These are phyloP conservation scores for Acmispon strigosus DNA, from an alignment of 306 rosid genomes.

Conservation along the genomic window DNA sequence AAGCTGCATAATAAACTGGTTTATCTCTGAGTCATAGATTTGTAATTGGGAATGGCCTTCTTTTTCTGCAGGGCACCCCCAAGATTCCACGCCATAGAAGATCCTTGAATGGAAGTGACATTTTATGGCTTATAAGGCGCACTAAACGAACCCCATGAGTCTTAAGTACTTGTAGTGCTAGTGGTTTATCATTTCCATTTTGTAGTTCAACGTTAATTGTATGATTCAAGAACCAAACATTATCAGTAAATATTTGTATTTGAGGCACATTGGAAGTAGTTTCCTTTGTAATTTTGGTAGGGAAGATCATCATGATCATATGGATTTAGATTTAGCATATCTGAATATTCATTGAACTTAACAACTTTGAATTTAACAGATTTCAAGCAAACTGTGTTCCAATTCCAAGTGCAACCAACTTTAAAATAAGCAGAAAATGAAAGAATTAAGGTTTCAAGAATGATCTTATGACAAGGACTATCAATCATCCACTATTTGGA, in stretches of 20 bases:
- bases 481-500: conserved; percentile 12
- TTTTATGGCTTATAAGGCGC: conserved; percentile 52
- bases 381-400: background rate
- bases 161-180: background rate
- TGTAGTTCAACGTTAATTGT: background rate
- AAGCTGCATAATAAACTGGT: conserved; percentile 3
- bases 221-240: background rate
- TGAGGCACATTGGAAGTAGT: background rate
- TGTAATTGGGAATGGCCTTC: conserved; percentile 9
- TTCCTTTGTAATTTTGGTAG: background rate
- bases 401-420: background rate
- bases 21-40: background rate
- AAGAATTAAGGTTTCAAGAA: background rate
- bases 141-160: conserved; percentile 36
- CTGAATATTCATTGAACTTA: background rate
- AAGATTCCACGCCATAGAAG: conserved; percentile 46
- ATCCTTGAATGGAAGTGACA: conserved; percentile 51
- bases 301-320: background rate
- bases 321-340: background rate
- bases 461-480: conserved; percentile 4
- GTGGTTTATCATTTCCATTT: background rate
- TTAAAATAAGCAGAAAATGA: background rate
- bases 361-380: background rate
- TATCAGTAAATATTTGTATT: background rate
- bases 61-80: conserved; percentile 42